phyloP scores from a whole-genome alignment of 352 stramenopile genomes.

The Globisporangium irregulare region DNA sequence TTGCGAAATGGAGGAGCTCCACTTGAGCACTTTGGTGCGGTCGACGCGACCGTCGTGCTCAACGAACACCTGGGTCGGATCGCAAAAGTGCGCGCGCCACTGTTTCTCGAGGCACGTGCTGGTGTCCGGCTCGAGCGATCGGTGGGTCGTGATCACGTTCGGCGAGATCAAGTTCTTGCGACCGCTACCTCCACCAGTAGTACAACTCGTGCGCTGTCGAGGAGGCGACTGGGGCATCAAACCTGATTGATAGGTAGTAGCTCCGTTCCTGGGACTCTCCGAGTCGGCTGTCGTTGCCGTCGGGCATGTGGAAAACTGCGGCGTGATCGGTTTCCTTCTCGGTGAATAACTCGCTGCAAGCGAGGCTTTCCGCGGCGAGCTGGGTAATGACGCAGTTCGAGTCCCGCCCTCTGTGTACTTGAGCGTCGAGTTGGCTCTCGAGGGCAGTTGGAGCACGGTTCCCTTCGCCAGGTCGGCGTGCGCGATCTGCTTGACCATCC shows the following conservation, averaged over 20 bases:
- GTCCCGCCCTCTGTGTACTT: background rate
- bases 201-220: slow-evolving; percentile 2
- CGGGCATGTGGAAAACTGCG: slow-evolving; percentile 8
- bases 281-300: background rate
- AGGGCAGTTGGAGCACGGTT: slow-evolving; percentile 58
- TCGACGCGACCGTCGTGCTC: slow-evolving; percentile 43
- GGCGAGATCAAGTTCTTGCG: slow-evolving; percentile 12
- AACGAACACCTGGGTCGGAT: slow-evolving; percentile 25
- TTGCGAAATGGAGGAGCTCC: background rate
- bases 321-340: slow-evolving; percentile 6
- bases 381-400: background rate
- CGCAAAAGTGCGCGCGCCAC: slow-evolving; percentile 47
- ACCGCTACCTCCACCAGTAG: background rate
- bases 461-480: slow-evolving; percentile 64
- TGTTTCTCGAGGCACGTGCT: slow-evolving; percentile 37
- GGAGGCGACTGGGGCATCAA: slow-evolving; percentile 8
- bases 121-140: slow-evolving; percentile 18
- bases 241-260: background rate
- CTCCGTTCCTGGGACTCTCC: background rate
- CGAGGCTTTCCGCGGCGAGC: slow-evolving; percentile 13
- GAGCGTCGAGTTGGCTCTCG: background rate
- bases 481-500: slow-evolving; percentile 74
- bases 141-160: background rate
- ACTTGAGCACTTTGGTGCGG: slow-evolving; percentile 48
- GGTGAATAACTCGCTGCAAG: slow-evolving; percentile 3